phyloP scores from a whole-genome alignment of 208 protist species.

The Acanthamoeba divionensis region DNA sequence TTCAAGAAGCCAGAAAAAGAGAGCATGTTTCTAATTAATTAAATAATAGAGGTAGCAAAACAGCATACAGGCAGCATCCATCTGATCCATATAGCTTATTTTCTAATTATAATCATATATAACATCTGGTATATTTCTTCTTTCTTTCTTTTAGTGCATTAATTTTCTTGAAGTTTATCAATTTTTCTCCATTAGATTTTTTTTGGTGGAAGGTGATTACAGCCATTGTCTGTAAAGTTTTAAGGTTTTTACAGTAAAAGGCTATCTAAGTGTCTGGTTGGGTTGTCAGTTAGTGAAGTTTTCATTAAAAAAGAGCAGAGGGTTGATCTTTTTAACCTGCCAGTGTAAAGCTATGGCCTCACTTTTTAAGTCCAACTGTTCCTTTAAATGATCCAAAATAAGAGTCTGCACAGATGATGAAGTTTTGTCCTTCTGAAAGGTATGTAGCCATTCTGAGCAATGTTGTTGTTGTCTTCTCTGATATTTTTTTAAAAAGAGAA shows the following conservation, averaged over 20 bases:
- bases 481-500: background rate
- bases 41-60: background rate
- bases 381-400: background rate
- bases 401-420: background rate
- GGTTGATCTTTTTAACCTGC: background rate
- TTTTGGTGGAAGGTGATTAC: background rate
- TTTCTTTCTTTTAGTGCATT: too few species aligned
- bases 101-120: background rate
- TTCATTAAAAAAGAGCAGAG: background rate
- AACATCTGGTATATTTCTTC: background rate
- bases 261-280: background rate
- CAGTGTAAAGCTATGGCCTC: background rate
- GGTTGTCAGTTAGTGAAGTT: background rate
- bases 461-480: background rate
- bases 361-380: background rate
- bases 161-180: background rate
- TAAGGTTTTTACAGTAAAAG: background rate
- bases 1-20: background rate
- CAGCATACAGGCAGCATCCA: background rate
- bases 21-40: background rate
- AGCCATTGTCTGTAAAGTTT: background rate
- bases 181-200: background rate
- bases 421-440: background rate
- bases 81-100: background rate
- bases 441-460: background rate